Conservation (phyloP, 2,329 filamentous ascomycete species). For the Trichoderma aggressivum region DNA sequence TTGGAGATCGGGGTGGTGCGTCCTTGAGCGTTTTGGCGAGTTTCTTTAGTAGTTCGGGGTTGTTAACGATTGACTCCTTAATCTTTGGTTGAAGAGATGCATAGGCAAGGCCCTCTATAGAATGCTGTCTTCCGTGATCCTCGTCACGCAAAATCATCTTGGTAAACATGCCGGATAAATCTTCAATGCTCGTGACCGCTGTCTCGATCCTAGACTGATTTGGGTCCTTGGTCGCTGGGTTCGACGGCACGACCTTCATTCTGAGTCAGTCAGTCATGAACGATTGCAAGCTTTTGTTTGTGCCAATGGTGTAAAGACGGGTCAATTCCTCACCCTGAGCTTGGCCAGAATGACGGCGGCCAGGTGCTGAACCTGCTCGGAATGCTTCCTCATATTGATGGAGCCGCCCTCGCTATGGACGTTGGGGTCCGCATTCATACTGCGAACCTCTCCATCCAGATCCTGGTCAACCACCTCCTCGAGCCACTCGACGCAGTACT, state of each 20-base stretch:
- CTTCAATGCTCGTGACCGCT: constrained; percentile 60
- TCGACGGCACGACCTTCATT: constrained; percentile 53
- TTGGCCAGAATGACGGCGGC: constrained; percentile 77
- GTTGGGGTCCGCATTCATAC: constrained; percentile 51
- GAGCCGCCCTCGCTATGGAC: constrained; percentile 59
- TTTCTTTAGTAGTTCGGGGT: constrained; percentile 64
- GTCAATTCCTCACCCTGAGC: constrained; percentile 48
- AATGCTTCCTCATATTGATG: constrained; percentile 59
- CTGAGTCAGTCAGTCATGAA: constrained; percentile 48
- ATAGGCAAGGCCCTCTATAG: constrained; percentile 89
- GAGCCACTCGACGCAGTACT: constrained; percentile 83
- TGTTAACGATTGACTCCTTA: constrained; percentile 74
- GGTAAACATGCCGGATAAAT: constrained; percentile 61
- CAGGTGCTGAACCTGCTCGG: constrained; percentile 58
- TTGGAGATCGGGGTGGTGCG: constrained; percentile 61
- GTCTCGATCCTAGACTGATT: constrained; percentile 46
- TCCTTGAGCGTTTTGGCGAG: constrained; percentile 62
- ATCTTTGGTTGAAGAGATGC: constrained; percentile 80
- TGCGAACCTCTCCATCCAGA: constrained; percentile 51
- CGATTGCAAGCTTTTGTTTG: constrained; percentile 13
- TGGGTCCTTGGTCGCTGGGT: constrained; percentile 37
- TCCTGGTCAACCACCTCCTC: constrained; percentile 77
- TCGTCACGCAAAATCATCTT: constrained; percentile 62
- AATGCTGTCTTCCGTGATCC: constrained; percentile 60
- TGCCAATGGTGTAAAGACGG: too few species aligned